These are phyloP conservation scores for Hydnomerulius pinastri DNA, from an alignment of 768 basidiomycete species.

Conservation along the genomic window DNA sequence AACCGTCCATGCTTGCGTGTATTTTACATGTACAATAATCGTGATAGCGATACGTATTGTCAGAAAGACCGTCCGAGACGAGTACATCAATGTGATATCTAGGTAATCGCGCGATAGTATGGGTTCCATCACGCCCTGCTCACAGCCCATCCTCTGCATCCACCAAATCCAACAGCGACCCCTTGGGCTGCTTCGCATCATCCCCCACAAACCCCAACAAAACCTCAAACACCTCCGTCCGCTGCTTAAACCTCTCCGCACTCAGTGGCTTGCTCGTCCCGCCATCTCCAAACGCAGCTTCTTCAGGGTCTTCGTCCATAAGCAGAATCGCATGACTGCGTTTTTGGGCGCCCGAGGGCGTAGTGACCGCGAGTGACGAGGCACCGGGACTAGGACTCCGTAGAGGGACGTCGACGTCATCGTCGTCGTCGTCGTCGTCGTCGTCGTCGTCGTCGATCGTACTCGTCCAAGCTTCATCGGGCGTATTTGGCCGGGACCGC, in stretches of 20 bases:
- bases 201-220: conserved; percentile 64
- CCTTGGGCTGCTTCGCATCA: conserved; percentile 65
- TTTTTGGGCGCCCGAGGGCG: conserved; percentile 15
- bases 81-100: neutral
- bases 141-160: conserved; percentile 38
- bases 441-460: conserved; percentile 37
- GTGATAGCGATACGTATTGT: neutral
- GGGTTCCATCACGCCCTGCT: neutral
- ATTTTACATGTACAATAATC: conserved; percentile 3
- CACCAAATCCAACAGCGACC: conserved; percentile 64
- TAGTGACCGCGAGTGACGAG: neutral
- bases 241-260: conserved; percentile 56
- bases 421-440: conserved; percentile 7
- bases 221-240: conserved; percentile 69
- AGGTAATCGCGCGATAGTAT: neutral
- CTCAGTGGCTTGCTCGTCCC: conserved; percentile 36
- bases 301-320: conserved; percentile 33
- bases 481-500: conserved; percentile 44
- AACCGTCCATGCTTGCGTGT: neutral
- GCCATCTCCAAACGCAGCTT: conserved; percentile 27
- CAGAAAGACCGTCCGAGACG: neutral
- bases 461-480: conserved; percentile 46
- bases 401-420: neutral
- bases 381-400: conserved; percentile 4
- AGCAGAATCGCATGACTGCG: conserved; percentile 22